These are phyloP conservation scores for Globisporangium rhizosaccharum DNA, from an alignment of 352 stramenopile genomes.

Conservation along the genomic window DNA sequence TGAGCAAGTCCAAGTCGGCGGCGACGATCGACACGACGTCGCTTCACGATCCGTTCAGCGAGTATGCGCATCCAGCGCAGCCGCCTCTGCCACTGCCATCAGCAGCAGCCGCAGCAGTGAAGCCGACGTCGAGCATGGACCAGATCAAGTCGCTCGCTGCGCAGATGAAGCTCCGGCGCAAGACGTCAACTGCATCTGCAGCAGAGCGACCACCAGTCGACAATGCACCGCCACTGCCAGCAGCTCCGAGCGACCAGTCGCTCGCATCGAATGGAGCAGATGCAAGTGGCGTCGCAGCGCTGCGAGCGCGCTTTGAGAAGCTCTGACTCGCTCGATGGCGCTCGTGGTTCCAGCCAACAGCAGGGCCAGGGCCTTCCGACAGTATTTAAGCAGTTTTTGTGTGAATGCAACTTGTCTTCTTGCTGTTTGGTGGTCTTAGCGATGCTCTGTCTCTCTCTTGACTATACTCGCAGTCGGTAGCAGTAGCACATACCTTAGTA, in stretches of 20 bases:
- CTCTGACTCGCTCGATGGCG: slow-evolving; percentile 16
- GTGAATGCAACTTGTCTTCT: no score
- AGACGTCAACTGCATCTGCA: slow-evolving; percentile 6
- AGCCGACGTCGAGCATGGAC: slow-evolving; percentile 30
- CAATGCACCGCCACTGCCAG: not conserved
- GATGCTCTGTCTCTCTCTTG: no score
- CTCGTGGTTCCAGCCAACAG: slow-evolving; percentile 9
- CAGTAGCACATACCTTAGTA: not conserved
- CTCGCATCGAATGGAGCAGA: not conserved
- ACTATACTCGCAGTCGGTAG: not conserved
- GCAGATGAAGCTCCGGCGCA: slow-evolving; percentile 69
- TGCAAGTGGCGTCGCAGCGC: slow-evolving; percentile 49
- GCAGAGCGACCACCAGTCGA: not conserved
- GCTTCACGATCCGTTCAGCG: slow-evolving; percentile 5
- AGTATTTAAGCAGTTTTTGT: no score
- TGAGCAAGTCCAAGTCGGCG: slow-evolving; percentile 46
- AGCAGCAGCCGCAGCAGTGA: not conserved
- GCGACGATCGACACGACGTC: slow-evolving; percentile 58
- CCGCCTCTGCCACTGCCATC: not conserved
- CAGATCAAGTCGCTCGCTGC: slow-evolving; percentile 70
- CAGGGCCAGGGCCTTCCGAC: no score
- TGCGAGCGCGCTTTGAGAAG: slow-evolving; percentile 75
- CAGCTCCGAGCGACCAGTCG: slow-evolving; percentile 2
- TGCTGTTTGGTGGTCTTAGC: no score
- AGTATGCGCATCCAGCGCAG: not conserved